phyloP scores from a whole-genome alignment of 2,329 filamentous ascomycete genomes.

The Thielaviopsis euricoi region DNA sequence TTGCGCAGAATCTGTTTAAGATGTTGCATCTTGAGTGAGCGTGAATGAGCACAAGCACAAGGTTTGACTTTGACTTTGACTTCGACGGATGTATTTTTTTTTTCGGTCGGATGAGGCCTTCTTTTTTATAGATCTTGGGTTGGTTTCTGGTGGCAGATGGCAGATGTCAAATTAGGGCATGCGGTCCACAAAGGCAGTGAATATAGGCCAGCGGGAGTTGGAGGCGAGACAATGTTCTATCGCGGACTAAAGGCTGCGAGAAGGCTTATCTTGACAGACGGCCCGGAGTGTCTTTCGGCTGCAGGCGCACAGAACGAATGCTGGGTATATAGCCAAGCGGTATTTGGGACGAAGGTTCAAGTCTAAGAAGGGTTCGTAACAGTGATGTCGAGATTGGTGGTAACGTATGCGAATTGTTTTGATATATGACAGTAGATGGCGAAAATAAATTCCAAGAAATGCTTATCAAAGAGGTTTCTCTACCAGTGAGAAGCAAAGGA shows the following conservation, averaged over 20 bases:
- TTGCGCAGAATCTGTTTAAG: conserved; percentile 11
- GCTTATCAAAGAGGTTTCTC: neutral
- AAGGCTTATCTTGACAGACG: neutral
- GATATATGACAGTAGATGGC: no score
- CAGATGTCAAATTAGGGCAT: neutral
- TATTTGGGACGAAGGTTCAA: neutral
- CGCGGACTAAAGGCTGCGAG: neutral
- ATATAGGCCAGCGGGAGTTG: neutral
- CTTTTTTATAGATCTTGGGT: neutral
- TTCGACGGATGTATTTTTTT: neutral
- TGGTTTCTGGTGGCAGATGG: neutral
- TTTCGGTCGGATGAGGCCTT: neutral
- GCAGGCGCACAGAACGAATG: neutral
- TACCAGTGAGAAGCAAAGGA: neutral
- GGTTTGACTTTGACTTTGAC: neutral
- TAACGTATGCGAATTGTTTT: no score
- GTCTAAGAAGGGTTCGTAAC: no score
- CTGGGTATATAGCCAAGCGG: neutral
- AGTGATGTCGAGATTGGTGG: no score
- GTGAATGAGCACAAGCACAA: neutral
- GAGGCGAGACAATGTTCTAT: neutral
- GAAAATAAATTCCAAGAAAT: no score
- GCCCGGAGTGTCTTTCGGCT: neutral
- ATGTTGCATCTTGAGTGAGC: conserved; percentile 7
- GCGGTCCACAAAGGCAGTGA: neutral